Evolutionary conservation across 495 filamentous ascomycete genomes (phyloP).

Genomic region (Xylaria nigripes): DNA sequence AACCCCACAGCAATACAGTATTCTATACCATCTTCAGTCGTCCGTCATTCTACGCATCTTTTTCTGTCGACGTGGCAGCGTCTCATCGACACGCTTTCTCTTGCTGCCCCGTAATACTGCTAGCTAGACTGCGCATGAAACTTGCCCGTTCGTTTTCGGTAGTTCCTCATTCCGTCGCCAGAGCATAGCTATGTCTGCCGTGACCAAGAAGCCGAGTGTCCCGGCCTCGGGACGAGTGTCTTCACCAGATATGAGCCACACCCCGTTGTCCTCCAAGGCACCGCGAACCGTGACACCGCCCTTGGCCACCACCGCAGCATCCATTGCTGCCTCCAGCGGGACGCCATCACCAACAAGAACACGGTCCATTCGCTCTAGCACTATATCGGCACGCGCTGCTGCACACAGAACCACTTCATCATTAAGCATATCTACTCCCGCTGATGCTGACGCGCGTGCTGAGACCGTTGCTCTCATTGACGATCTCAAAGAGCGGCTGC

Average conservation of each 20-base stretch:
- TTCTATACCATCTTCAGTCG: not conserved
- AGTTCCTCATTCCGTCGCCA: not conserved
- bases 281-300: conserved; percentile 33
- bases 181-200: conserved; percentile 27
- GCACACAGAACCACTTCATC: conserved; percentile 53
- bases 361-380: conserved; percentile 44
- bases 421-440: conserved; percentile 50
- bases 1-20: not conserved
- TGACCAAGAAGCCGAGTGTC: conserved; percentile 38
- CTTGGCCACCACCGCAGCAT: conserved; percentile 18
- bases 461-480: conserved; percentile 74
- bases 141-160: conserved; percentile 1
- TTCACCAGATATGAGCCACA: conserved; percentile 17
- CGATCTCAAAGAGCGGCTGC: conserved; percentile 71
- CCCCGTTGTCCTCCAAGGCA: conserved; percentile 15
- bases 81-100: not conserved
- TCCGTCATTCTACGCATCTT: not conserved
- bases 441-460: conserved; percentile 48
- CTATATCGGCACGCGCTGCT: conserved; percentile 61
- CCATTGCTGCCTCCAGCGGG: conserved; percentile 7
- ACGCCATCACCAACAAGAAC: conserved; percentile 39
- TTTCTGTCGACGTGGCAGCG: conserved; percentile 1
- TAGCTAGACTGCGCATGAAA: conserved; percentile 3
- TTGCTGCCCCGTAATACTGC: conserved; percentile 3
- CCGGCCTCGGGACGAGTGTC: conserved; percentile 31